Base-by-base conservation (phyloP, 805 yeast species). In the Candida berthetii region DNA sequence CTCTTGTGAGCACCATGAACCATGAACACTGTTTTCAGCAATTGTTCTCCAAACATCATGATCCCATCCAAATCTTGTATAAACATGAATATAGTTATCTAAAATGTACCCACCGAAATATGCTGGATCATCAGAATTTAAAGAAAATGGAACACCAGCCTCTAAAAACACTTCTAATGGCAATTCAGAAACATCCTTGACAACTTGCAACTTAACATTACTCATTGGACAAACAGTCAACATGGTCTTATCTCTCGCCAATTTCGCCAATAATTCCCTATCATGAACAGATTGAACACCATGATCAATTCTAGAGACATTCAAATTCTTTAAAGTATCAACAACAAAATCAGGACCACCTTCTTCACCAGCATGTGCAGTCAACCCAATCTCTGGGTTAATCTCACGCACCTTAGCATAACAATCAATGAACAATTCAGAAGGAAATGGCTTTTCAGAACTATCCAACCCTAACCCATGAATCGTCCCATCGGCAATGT, bases 281-380 rank as follows among this genome's bases (percentile, higher is more conserved):
- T 73, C 80, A 33, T 82, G 70, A 36, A 69, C 61, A 9, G 87
- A 74, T 54, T 82, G 78, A 48, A 85, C 76, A 41, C 95, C 95
- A 55, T 86, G 95, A 55, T 86, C 95, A 42, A 86, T 81, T 61
- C 96, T 74, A 28, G 80, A 70, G 20, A 76, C 85, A 2, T 76
- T 69, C 43, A 83, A 69, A 37, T 68, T 43, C 51, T 82, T 81
- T 46, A 85, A 63, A 2, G 93, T 65, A 40, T 69, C 71, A 9
- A 64, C 44, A 22, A 85, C 85, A 49, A 68, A 84, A n/a, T 76
- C 72, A 34, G 87, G 79, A 48, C 82, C 86, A 40, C 91, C 95
- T 66, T 86, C 95, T 63, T 86, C 95, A 53, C 95, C 95, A 3
- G 93, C 95, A 55, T 86, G 95, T 2, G 95, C 91, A 31, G 95